Evolutionary conservation across 148 eudicot species (phyloP), one percentile per base, ranked within the genome.

Genomic region (Rhododendron vialii): DNA sequence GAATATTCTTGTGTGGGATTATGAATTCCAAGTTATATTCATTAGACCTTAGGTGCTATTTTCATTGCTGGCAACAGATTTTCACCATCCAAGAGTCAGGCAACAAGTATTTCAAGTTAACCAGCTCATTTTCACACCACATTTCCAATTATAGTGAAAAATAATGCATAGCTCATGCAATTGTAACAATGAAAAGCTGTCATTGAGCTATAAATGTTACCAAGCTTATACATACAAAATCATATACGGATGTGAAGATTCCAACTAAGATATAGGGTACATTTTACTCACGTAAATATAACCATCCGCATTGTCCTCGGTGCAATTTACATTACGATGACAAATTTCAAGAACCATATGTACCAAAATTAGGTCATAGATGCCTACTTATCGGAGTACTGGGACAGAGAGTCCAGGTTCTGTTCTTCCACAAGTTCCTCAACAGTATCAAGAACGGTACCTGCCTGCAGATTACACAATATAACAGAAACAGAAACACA

Each of bases 341-440:
- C 50, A 22, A 78, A 43, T 22, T 47, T 17, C 38, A 80, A 50
- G 57, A 48, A 80, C 12, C 63, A 22, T 33, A 81, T 81, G 36
- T 35, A 81, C 69, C 83, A 55, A 35, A 81, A 10, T 2, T 3
- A 11, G 33, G 83, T 81, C 83, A 53, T 38, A 18, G 45, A 82
- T 30, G 35, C 51, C 77, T 93, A 93, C 96, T 90, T 93, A 43
- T 92, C 88, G 47, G 91, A 88, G 86, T 35, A 88, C 45, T 41
- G 45, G 45, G 7, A 41, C 83, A 94, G 82, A 33, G 96, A 92
- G 78, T 95, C 96, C 90, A 94, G 75, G 84, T 77, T 93, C 88
- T 90, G 95, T 91, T 93, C 94, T 90, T 95, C 98, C 76, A 92
- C 92, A 82, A 91, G 90, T 74, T 95, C 87, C 88, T 93, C 98